Conservation (phyloP, 2,329 filamentous ascomycete genomes). For the Akanthomyces dipterigenus region DNA sequence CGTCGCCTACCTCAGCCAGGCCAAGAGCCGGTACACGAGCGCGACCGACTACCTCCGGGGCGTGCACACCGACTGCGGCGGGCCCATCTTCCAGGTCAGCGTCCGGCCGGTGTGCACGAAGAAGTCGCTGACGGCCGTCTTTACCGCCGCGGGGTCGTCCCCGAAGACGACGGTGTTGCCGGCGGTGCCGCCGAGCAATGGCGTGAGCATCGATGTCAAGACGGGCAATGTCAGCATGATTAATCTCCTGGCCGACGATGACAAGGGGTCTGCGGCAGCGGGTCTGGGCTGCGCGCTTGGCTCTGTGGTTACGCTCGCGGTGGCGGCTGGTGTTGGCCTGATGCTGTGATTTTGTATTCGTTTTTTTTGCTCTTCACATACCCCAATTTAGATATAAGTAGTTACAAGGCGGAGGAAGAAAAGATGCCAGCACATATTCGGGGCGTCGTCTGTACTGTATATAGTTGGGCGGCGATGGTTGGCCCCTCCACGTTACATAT, state of each 20-base stretch:
- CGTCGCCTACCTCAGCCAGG: background rate
- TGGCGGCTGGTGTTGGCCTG: background rate
- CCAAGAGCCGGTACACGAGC: background rate
- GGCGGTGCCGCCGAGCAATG: background rate
- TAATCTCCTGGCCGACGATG: background rate
- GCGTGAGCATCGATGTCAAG: slow-evolving; percentile 1
- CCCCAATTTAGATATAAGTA: background rate
- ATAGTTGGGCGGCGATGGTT: background rate
- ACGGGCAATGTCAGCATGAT: background rate
- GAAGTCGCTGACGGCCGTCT: slow-evolving; percentile 1
- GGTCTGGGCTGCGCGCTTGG: background rate
- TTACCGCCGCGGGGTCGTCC: background rate
- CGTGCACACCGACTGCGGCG: slow-evolving; percentile 6
- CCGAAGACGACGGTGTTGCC: background rate
- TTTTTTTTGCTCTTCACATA: background rate
- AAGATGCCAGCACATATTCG: background rate
- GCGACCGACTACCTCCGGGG: background rate
- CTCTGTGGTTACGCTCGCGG: background rate
- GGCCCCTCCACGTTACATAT: background rate
- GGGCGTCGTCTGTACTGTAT: background rate
- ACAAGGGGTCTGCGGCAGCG: background rate
- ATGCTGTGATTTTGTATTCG: background rate
- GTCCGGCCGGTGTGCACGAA: background rate
- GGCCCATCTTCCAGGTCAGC: slow-evolving; percentile 3
- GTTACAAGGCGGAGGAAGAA: background rate